These are phyloP conservation scores for Phytophthora cajani DNA, from an alignment of 352 stramenopile genomes.

Conservation along the genomic window DNA sequence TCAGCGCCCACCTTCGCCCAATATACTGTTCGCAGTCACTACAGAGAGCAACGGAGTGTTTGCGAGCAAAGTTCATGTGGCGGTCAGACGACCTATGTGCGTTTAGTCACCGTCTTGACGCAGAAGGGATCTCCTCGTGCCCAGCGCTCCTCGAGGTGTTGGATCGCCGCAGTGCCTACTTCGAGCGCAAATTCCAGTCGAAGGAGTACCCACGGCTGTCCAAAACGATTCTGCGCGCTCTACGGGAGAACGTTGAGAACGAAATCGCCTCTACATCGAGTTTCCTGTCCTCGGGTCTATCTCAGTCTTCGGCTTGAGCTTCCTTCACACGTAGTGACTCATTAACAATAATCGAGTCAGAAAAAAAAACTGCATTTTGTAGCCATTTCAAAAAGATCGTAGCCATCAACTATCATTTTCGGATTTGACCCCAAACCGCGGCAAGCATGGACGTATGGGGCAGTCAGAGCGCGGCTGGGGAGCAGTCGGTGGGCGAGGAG, in stretches of 20 bases:
- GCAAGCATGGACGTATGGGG: slow-evolving; percentile 57
- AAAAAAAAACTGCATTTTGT: not conserved
- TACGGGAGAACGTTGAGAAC: slow-evolving; percentile 19
- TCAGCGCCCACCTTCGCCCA: not conserved
- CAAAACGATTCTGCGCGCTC: slow-evolving; percentile 46
- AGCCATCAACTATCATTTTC: slow-evolving; percentile 5
- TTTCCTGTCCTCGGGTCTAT: not conserved
- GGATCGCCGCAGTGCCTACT: slow-evolving; percentile 34
- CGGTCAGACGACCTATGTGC: slow-evolving; percentile 36
- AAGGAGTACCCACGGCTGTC: slow-evolving; percentile 57
- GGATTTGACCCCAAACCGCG: slow-evolving; percentile 7
- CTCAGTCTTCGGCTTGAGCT: not conserved
- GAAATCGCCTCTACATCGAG: not conserved
- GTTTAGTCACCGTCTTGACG: slow-evolving; percentile 46
- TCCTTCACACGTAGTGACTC: too few relatives aligned
- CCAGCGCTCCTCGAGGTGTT: slow-evolving; percentile 43
- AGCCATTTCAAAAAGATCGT: not conserved
- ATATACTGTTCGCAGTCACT: slow-evolving; percentile 45
- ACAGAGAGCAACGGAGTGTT: slow-evolving; percentile 29
- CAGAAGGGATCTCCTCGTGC: slow-evolving; percentile 49
- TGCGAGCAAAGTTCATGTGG: slow-evolving; percentile 63
- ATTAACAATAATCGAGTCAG: too few relatives aligned
- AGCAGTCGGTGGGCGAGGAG: slow-evolving; percentile 42
- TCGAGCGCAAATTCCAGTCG: slow-evolving; percentile 60
- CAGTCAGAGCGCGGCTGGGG: slow-evolving; percentile 25